Evolutionary conservation across 805 yeast genomes (phyloP).

Genomic region (Kluyveromyces wickerhamii): DNA sequence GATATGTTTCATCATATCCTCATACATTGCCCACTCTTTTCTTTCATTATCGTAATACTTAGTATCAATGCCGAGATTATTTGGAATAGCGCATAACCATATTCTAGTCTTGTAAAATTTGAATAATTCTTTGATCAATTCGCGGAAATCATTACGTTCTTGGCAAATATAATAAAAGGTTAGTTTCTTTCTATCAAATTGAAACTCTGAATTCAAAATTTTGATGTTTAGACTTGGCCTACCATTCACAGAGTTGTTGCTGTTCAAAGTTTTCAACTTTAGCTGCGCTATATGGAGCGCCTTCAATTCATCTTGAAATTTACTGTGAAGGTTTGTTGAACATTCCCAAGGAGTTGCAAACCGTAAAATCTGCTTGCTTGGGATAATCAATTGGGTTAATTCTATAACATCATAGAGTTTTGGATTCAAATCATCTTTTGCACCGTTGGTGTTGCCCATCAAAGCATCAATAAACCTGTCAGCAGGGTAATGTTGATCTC

Average conservation of each 20-base stretch:
- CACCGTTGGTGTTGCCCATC: constrained; percentile 18
- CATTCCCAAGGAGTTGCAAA: constrained; percentile 71
- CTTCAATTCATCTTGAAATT: constrained; percentile 63
- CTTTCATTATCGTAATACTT: constrained; percentile 27
- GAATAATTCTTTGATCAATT: constrained; percentile 63
- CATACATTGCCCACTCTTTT: constrained; percentile 27
- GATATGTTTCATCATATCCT: constrained; percentile 28
- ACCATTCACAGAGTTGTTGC: constrained; percentile 9
- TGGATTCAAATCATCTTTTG: constrained; percentile 20
- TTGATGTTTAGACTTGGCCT: constrained; percentile 41
- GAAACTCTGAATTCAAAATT: constrained; percentile 70
- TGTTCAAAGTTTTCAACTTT: constrained; percentile 35
- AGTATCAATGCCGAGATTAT: constrained; percentile 25
- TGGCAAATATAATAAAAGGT: constrained; percentile 61
- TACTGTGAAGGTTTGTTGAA: constrained; percentile 45
- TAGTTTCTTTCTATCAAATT: constrained; percentile 70
- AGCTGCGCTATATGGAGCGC: constrained; percentile 59
- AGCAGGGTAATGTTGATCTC: constrained; percentile 25
- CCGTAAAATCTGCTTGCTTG: constrained; percentile 68
- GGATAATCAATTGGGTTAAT: constrained; percentile 49
- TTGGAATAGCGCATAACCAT: constrained; percentile 71
- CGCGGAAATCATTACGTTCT: constrained; percentile 66
- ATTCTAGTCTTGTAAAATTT: constrained; percentile 71
- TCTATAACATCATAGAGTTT: constrained; percentile 36
- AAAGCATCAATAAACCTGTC: constrained; percentile 22